Conservation (phyloP, 345 rosid genomes). For the Salix brachista region DNA sequence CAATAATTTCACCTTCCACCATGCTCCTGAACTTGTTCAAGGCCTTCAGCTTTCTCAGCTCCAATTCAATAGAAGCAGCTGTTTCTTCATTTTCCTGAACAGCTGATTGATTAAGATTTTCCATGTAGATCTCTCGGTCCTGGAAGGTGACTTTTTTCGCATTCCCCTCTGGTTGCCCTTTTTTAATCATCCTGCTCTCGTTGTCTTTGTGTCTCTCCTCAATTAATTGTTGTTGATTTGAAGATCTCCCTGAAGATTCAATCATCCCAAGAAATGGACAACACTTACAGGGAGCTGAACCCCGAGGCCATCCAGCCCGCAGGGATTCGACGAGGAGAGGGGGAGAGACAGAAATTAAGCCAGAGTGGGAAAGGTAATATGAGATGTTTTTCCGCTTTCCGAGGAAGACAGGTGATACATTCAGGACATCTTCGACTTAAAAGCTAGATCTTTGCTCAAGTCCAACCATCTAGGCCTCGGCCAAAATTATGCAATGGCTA, state of each 20-base stretch:
- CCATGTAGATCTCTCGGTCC: not conserved
- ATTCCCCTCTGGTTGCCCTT: not conserved
- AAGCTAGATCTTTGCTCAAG: too few relatives aligned
- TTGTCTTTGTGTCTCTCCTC: not conserved
- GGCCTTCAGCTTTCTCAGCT: conserved; percentile 32
- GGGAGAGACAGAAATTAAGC: not conserved
- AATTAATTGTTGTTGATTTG: not conserved
- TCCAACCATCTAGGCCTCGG: too few relatives aligned
- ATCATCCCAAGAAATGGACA: not conserved
- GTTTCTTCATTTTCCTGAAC: conserved; percentile 4
- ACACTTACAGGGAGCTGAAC: not conserved
- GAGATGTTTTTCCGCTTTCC: not conserved
- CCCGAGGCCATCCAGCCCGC: not conserved
- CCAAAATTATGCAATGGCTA: too few relatives aligned
- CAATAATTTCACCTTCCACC: conserved; percentile 47
- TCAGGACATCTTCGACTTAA: too few relatives aligned
- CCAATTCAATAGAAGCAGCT: conserved; percentile 16
- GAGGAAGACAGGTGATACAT: too few relatives aligned
- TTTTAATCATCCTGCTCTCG: not conserved
- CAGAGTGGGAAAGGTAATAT: not conserved
- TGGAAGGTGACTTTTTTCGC: not conserved
- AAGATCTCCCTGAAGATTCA: too few relatives aligned
- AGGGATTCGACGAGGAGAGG: not conserved
- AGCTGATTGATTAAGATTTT: not conserved
- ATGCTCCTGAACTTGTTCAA: conserved; percentile 36